Conservation (phyloP, 1,284 basidiomycete species). For the Puccinia polysora region DNA sequence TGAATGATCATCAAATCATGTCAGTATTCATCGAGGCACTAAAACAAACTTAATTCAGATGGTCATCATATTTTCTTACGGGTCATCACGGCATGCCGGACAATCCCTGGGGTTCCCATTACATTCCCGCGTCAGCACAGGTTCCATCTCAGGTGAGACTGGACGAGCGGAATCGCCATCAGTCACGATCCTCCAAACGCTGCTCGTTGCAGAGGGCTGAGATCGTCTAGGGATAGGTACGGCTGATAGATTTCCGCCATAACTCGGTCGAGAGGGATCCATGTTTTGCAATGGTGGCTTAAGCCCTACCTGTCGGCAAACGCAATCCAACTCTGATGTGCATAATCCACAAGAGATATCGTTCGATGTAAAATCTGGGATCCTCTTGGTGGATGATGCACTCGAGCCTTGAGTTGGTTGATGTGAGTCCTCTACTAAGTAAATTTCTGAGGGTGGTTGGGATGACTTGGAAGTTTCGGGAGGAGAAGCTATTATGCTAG, state of each 20-base stretch:
- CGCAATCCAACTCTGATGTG: constrained; percentile 40
- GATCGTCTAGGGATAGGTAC: constrained; percentile 28
- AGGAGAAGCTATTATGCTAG: not conserved
- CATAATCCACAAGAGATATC: constrained; percentile 42
- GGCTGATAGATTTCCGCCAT: not conserved
- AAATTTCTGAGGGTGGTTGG: not conserved
- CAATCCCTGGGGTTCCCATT: constrained; percentile 39
- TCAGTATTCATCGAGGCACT: not conserved
- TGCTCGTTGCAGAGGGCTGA: constrained; percentile 25
- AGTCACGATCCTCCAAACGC: constrained; percentile 23
- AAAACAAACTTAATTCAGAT: no score
- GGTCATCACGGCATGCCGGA: constrained; percentile 38
- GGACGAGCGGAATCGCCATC: not conserved
- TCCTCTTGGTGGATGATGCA: constrained; percentile 1
- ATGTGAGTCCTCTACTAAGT: not conserved
- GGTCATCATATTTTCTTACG: no score
- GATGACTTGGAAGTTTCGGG: not conserved
- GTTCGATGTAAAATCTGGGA: constrained; percentile 23
- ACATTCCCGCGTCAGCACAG: constrained; percentile 19
- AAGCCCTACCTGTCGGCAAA: constrained; percentile 39
- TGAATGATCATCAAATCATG: not conserved
- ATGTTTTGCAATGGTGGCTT: constrained; percentile 29
- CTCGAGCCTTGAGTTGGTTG: not conserved
- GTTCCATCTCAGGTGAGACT: constrained; percentile 9
- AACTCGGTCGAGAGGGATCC: not conserved